Conservation (phyloP, 2,329 filamentous ascomycete species). For the Neonectria sp. region DNA sequence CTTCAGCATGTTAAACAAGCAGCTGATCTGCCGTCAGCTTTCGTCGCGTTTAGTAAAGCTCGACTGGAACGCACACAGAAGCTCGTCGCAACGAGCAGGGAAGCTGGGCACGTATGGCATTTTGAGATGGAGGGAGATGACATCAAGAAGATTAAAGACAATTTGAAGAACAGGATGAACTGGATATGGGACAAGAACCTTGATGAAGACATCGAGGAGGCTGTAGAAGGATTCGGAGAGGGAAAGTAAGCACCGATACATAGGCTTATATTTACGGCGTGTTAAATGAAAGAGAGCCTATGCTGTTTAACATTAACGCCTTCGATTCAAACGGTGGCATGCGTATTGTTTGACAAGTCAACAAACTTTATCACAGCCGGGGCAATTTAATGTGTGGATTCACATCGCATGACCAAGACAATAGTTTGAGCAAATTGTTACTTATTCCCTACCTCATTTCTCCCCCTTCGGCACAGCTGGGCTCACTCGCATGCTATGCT, state of each 20-base stretch:
- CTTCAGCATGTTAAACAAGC: conserved; percentile 16
- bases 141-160: conserved; percentile 23
- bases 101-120: conserved; percentile 27
- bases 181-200: conserved; percentile 28
- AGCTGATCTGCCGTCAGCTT: conserved; percentile 18
- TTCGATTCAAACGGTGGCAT: too few species aligned
- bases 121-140: conserved; percentile 28
- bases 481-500: conserved; percentile 66
- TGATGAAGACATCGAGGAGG: conserved; percentile 4
- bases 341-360: too few species aligned
- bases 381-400: too few species aligned
- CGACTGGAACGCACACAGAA: conserved; percentile 19
- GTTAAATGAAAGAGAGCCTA: too few species aligned
- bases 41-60: conserved; percentile 23
- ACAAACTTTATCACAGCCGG: too few species aligned
- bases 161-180: conserved; percentile 15
- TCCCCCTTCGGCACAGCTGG: conserved; percentile 15
- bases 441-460: too few species aligned
- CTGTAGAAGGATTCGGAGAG: not conserved
- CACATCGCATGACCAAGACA: too few species aligned
- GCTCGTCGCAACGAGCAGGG: conserved; percentile 22
- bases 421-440: too few species aligned
- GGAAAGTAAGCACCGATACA: too few species aligned
- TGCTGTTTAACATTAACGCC: too few species aligned
- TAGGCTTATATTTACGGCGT: too few species aligned